Evolutionary conservation across 352 stramenopile species (phyloP), one percentile per base, ranked within the genome.

Genomic region (Globisporangium orthogonon): DNA sequence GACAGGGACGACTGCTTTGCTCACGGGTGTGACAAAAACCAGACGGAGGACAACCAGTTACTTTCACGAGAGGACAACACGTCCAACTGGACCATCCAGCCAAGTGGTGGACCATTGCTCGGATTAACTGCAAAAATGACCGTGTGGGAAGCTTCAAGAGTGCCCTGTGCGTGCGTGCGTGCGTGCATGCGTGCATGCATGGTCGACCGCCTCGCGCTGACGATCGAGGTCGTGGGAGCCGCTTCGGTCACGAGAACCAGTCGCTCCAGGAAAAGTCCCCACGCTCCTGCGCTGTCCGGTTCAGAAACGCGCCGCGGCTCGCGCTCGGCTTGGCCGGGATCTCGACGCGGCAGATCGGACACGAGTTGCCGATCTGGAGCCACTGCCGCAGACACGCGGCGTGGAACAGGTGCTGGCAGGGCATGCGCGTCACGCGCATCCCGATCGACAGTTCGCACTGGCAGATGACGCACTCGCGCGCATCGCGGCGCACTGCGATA

Each of bases 331-430:
- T 85, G 51, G 80, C 71, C 1, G 71, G 54, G 46, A 93, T 87
- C 55, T 89, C 75, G 3, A 89, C 78, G 43, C 81, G 80, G 50
- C 83, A 93, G 59, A 91, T 91, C 35, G 83, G 83, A 65, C 83
- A 93, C 55, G 79, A 90, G 61, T 91, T 91, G 49, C 83, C 79
- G 52, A 93, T 84, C 49, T 89, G 82, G 45, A 93, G 74, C 83
- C 83, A 93, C 54, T 90, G 66, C 57, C 81, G 77, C 39, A 93
- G 63, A 52, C 83, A 93, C 10, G 73, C 67, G 15, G 78, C 87
- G 66, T 93, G 83, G 67, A 93, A 93, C 60, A 93, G 74, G 63
- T 93, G 83, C 82, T 91, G 55, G 28, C 78, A 88, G 7, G 78
- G 78, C 78, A 88, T 88, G 14, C 75, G 70, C 15, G 78, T 89